Conservation (phyloP, 192 early-diverging fungal species). For the Coemansia sp. region DNA sequence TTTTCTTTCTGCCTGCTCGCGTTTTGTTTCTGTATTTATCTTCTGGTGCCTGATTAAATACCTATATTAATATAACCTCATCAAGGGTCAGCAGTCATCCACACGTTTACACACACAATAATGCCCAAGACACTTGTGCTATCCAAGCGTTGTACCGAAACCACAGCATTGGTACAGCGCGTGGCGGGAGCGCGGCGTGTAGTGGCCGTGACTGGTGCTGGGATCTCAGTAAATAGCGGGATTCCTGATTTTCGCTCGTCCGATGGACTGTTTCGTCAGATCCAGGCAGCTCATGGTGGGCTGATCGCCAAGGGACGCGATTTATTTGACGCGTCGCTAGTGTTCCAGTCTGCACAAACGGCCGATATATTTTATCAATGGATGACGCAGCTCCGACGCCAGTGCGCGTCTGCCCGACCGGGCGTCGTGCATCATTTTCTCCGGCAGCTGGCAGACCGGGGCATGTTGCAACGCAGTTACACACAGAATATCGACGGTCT, state of each 20-base stretch:
- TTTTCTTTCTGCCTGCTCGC: neutral
- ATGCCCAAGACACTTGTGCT: slow-evolving; percentile 45
- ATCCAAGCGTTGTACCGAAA: slow-evolving; percentile 9
- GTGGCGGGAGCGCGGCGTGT: slow-evolving; percentile 37
- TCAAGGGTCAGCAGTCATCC: neutral
- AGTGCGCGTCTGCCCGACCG: slow-evolving; percentile 67
- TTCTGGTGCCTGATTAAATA: neutral
- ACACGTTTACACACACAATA: neutral
- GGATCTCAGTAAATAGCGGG: slow-evolving; percentile 89
- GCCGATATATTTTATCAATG: slow-evolving; percentile 63
- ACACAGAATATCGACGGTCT: slow-evolving; percentile 98
- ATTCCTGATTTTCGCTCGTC: slow-evolving; percentile 97
- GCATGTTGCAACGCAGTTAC: slow-evolving; percentile 83
- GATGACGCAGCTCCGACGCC: slow-evolving; percentile 81
- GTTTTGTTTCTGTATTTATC: neutral
- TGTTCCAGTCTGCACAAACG: slow-evolving; percentile 70
- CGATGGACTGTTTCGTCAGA: slow-evolving; percentile 83
- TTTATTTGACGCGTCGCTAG: slow-evolving; percentile 86
- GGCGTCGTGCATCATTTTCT: slow-evolving; percentile 87
- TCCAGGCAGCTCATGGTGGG: slow-evolving; percentile 67
- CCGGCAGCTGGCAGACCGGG: slow-evolving; percentile 66
- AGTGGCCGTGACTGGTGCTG: slow-evolving; percentile 77
- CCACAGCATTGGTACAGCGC: slow-evolving; percentile 26
- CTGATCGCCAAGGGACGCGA: slow-evolving; percentile 77
- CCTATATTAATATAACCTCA: neutral